Evolutionary conservation across 2,329 filamentous ascomycete genomes (phyloP).

Genomic region (Fusarium algeriense): DNA sequence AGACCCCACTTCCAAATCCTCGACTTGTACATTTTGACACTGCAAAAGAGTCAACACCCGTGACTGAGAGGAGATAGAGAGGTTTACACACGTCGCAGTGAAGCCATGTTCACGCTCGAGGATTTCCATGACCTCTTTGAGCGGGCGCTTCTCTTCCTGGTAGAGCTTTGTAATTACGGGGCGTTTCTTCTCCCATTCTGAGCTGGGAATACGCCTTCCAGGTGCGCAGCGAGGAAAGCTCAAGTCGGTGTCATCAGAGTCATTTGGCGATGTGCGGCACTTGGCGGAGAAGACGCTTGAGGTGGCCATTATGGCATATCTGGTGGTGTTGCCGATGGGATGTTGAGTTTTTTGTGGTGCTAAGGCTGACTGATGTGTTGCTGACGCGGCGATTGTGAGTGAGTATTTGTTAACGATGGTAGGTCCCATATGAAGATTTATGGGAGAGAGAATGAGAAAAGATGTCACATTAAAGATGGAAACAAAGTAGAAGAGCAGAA

Average conservation of each 20-base stretch:
- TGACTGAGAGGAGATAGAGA: not conserved
- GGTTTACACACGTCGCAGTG: constrained; percentile 53
- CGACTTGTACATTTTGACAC: constrained; percentile 59
- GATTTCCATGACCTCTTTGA: constrained; percentile 57
- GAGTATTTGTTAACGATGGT: not conserved
- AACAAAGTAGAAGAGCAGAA: constrained; percentile 5
- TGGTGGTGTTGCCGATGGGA: not conserved
- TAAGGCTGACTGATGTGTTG: not conserved
- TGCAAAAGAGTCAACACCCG: constrained; percentile 23
- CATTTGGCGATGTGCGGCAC: constrained; percentile 44
- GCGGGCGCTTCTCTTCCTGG: constrained; percentile 56
- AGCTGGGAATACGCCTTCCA: constrained; percentile 51
- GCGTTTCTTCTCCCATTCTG: constrained; percentile 52
- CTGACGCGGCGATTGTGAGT: constrained; percentile 2
- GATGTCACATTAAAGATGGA: constrained; percentile 20
- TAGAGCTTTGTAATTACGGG: constrained; percentile 55
- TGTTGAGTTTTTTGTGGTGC: not conserved
- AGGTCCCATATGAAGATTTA: not conserved
- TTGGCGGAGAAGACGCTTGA: constrained; percentile 40
- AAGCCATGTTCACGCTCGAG: constrained; percentile 55
- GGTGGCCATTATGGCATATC: constrained; percentile 40
- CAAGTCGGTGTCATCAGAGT: constrained; percentile 49
- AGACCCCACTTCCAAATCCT: constrained; percentile 58
- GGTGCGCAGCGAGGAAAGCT: constrained; percentile 42
- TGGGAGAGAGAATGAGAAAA: not conserved